Evolutionary conservation across 768 basidiomycete species (phyloP).

Genomic region (Pleurotus platypus): DNA sequence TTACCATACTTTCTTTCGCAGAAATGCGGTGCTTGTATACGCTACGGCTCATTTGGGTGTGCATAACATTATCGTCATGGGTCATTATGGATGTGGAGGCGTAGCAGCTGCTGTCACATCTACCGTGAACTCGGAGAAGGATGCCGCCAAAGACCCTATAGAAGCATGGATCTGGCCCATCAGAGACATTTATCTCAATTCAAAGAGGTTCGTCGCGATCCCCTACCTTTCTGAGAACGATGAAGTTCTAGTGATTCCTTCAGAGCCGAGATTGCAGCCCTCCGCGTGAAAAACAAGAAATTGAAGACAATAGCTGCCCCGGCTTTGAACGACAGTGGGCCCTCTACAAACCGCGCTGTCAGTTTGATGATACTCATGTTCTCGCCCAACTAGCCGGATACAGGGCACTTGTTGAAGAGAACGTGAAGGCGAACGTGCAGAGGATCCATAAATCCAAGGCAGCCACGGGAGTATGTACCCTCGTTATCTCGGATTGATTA

Average conservation of each 20-base stretch:
- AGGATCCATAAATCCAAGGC: conserved; percentile 10
- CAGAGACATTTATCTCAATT: conserved; percentile 16
- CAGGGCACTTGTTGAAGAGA: conserved; percentile 44
- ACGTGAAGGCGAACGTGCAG: conserved; percentile 40
- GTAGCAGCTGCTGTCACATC: conserved; percentile 16
- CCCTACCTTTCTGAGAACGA: conserved; percentile 1
- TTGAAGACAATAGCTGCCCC: conserved; percentile 12
- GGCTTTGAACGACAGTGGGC: conserved; percentile 15
- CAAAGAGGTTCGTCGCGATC: conserved; percentile 11
- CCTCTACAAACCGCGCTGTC: neutral
- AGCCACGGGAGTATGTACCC: neutral
- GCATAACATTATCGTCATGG: conserved; percentile 20
- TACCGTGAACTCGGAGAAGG: conserved; percentile 5
- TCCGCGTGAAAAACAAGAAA: conserved; percentile 13
- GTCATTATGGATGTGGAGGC: conserved; percentile 15
- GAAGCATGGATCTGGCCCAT: conserved; percentile 21
- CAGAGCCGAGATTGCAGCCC: conserved; percentile 17
- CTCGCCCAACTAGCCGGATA: conserved; percentile 26
- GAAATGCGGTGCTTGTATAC: conserved; percentile 17
- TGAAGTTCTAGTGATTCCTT: neutral
- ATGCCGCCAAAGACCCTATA: conserved; percentile 12
- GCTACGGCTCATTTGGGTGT: conserved; percentile 15
- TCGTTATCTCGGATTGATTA: neutral
- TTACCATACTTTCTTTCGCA: neutral
- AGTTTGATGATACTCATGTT: neutral